Base-by-base conservation (phyloP, 306 rosid genomes). In the Dryas octopetala region DNA sequence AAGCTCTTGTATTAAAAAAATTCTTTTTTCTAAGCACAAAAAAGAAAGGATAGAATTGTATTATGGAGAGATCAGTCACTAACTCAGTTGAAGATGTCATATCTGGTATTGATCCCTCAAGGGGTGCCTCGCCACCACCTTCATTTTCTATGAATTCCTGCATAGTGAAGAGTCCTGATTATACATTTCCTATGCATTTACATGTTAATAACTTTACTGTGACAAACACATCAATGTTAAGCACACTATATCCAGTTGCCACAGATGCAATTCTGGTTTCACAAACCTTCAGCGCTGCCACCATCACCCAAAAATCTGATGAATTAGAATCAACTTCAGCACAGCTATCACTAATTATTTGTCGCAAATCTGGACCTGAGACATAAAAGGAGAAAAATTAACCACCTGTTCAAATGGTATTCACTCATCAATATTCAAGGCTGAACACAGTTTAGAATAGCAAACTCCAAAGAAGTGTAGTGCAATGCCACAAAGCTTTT, bases 81-180 rank as follows among this genome's bases (percentile, higher is more conserved):
- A 58, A 95, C 97, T 95, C 99, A 0, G 99, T 95, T 76, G 99
- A 86, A 75, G 99, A 89, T 80, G 99, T 95, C 99, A 95, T 95
- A 76, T 95, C 99, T n/a, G 97, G 96, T 83, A 95, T 95, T 70
- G 99, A 92, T 83, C 99, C 99, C 78, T 95, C 99, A 15, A 95
- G 91, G 44, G 99, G 99, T 49, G 84, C 89, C 84, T 89, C 97
- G 4, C 97, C 97, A 67, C 86, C 92, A 64, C 99, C 96, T 86
- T 95, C 97, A 84, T 87, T 90, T 81, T 82, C 70, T 79, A 95
- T 83, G 80, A 95, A 95, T 79, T 95, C 97, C 99, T 92, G 88
- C 71, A 80, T 80, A 52, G 75, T 9, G 46, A 76, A 62, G 54
- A 73, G 40, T 72, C 23, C 75, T 62, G 16, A 69, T 63, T 53